Evolutionary conservation across 345 rosid genomes (phyloP).

Genomic region (Euclidium syriacum): DNA sequence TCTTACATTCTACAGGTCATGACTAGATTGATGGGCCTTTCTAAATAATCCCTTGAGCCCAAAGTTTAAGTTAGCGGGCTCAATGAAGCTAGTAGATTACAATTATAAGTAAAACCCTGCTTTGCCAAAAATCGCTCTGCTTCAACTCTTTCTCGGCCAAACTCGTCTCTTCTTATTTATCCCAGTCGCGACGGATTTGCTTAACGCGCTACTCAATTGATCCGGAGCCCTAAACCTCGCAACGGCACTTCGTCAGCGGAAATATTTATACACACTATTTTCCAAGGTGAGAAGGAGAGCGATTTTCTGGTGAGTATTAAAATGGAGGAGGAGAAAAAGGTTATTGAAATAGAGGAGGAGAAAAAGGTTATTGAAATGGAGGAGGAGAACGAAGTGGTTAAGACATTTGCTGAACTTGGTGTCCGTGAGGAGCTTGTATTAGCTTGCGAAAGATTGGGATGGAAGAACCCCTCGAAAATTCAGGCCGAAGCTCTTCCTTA

Average conservation of each 20-base stretch:
- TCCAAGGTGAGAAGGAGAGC: neutral
- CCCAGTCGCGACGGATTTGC: neutral
- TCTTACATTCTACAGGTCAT: too few relatives aligned
- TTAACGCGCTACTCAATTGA: neutral
- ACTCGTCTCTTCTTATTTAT: neutral
- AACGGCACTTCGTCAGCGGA: neutral
- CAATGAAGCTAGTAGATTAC: neutral
- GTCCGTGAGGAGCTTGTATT: conserved; percentile 59
- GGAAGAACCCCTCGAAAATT: conserved; percentile 75
- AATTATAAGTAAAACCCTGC: conserved; percentile 1
- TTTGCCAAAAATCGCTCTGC: neutral
- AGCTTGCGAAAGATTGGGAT: conserved; percentile 71
- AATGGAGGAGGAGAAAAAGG: too few relatives aligned
- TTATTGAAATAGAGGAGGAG: too few relatives aligned
- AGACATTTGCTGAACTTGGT: conserved; percentile 66
- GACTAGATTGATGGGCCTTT: too few relatives aligned
- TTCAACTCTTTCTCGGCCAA: neutral
- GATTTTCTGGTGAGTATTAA: neutral
- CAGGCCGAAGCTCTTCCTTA: conserved; percentile 83
- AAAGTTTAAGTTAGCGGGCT: neutral
- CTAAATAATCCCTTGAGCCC: neutral
- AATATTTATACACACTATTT: neutral
- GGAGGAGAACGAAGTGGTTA: conserved; percentile 55
- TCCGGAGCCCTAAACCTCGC: neutral
- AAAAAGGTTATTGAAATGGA: conserved; percentile 35